Conservation (phyloP, 345 rosid species). For the Hibiscus tridactylites region DNA sequence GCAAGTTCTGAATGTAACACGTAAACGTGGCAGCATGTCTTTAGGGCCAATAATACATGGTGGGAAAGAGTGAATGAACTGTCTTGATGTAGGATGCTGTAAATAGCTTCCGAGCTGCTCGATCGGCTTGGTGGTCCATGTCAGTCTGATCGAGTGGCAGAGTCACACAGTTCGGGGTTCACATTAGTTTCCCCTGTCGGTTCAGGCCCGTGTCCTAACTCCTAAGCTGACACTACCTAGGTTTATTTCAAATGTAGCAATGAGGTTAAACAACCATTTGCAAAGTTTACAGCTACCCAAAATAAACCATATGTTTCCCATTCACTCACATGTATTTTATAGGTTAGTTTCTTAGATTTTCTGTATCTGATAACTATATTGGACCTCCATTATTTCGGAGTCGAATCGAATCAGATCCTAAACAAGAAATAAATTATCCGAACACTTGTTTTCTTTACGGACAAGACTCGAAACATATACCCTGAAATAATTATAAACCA, state of each 20-base stretch:
- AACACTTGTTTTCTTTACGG: too few relatives aligned
- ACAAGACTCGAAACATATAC: neutral
- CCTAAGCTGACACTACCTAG: neutral
- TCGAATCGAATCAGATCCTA: too few relatives aligned
- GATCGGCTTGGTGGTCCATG: neutral
- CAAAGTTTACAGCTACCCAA: neutral
- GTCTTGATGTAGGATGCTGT: too few relatives aligned
- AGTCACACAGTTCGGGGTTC: neutral
- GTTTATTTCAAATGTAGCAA: neutral
- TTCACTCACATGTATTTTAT: neutral
- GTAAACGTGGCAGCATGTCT: too few relatives aligned
- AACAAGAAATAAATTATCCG: too few relatives aligned
- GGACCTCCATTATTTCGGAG: too few relatives aligned
- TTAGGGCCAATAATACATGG: too few relatives aligned
- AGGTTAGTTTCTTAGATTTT: neutral
- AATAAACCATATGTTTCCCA: neutral
- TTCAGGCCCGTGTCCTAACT: neutral
- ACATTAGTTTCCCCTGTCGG: neutral
- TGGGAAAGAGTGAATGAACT: too few relatives aligned
- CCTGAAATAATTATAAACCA: neutral
- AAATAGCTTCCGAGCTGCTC: neutral
- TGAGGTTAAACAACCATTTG: neutral
- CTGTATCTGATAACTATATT: neutral
- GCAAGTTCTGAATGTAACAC: too few relatives aligned
- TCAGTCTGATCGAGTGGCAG: neutral